Conservation (phyloP, 176 grass and related monocot genomes). For the Bonia amplexicaulis region DNA sequence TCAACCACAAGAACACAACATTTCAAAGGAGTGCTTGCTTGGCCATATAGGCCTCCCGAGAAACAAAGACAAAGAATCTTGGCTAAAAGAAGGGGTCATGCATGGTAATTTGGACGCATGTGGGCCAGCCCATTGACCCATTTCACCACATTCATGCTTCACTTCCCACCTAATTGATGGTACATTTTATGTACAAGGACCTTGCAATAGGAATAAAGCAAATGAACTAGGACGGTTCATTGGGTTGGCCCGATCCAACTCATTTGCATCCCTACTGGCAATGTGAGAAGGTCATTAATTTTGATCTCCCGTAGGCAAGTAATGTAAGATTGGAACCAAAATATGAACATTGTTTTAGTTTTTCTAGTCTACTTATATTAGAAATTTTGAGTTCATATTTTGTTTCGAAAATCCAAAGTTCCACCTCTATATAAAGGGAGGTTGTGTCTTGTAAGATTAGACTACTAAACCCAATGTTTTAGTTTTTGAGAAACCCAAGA, state of each 20-base stretch:
- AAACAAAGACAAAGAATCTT: neutral
- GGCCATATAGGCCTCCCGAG: slow-evolving; percentile 1
- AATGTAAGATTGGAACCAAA: neutral
- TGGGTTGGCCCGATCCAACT: neutral
- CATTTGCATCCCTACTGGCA: neutral
- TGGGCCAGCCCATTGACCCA: neutral
- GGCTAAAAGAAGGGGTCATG: neutral
- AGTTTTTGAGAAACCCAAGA: neutral
- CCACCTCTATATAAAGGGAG: neutral
- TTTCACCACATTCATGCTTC: neutral
- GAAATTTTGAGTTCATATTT: neutral
- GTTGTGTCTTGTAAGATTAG: neutral
- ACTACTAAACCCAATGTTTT: neutral
- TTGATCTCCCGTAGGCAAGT: neutral
- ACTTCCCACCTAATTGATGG: neutral
- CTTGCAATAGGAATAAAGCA: neutral
- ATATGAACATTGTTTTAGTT: neutral
- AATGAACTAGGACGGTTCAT: neutral
- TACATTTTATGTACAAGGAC: neutral
- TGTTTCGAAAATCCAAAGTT: neutral
- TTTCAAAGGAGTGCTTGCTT: neutral
- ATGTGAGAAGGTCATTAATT: neutral
- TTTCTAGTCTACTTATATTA: neutral
- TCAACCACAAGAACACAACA: slow-evolving; percentile 12
- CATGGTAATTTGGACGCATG: neutral